Evolutionary conservation across 2,329 filamentous ascomycete species (phyloP).

Genomic region (Exophiala phaeomuriformis): DNA sequence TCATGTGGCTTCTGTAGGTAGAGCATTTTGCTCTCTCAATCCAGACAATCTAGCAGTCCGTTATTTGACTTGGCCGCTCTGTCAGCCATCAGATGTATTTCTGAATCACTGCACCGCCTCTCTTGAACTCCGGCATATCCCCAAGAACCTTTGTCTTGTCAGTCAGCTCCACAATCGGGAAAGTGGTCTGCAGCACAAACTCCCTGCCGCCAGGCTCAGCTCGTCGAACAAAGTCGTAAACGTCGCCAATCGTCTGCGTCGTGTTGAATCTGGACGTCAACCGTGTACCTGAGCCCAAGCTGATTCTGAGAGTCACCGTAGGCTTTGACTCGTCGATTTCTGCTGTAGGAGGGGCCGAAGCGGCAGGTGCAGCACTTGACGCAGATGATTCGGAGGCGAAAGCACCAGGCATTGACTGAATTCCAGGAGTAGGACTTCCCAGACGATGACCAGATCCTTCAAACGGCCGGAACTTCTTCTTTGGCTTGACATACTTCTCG

Average conservation of each 20-base stretch:
- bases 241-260: slow-evolving; percentile 56
- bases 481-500: slow-evolving; percentile 53
- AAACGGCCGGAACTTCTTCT: slow-evolving; percentile 59
- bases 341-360: slow-evolving; percentile 34
- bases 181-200: slow-evolving; percentile 59
- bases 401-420: slow-evolving; percentile 28
- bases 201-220: slow-evolving; percentile 46
- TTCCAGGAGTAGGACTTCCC: slow-evolving; percentile 56
- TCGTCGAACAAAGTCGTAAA: slow-evolving; percentile 54
- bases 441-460: slow-evolving; percentile 53
- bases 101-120: slow-evolving; percentile 46
- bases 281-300: slow-evolving; percentile 56
- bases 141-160: slow-evolving; percentile 45
- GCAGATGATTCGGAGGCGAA: slow-evolving; percentile 30
- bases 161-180: slow-evolving; percentile 55
- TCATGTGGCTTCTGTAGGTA: too few relatives aligned
- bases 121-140: slow-evolving; percentile 44
- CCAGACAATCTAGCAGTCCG: background rate
- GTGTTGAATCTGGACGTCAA: slow-evolving; percentile 58
- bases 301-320: slow-evolving; percentile 53
- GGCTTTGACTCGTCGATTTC: slow-evolving; percentile 52
- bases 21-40: too few relatives aligned
- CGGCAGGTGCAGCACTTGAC: slow-evolving; percentile 29
- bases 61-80: too few relatives aligned
- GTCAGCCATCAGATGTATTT: slow-evolving; percentile 32